Conservation (phyloP, 1,139 yeast species). For the Pichia terricola region DNA sequence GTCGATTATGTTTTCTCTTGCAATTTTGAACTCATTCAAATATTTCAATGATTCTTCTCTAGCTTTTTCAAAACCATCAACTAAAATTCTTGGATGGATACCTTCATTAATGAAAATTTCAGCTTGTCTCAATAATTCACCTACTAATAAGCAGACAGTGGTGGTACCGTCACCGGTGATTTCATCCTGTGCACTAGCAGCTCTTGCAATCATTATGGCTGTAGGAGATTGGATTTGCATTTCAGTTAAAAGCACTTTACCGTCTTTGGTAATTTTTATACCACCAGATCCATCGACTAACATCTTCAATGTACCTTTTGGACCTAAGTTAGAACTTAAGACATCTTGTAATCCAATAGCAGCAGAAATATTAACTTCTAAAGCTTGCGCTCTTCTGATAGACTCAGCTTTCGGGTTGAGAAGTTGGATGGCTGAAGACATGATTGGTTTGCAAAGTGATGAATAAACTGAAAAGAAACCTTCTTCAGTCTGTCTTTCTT, state of each 20-base stretch:
- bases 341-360: conserved; percentile 96
- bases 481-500: not conserved
- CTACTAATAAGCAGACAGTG: conserved; percentile 90
- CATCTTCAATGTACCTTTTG: conserved; percentile 94
- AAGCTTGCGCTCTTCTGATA: conserved; percentile 85
- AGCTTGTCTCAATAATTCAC: conserved; percentile 90
- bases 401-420: conserved; percentile 97
- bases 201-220: conserved; percentile 97
- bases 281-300: conserved; percentile 95
- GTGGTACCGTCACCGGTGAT: conserved; percentile 99
- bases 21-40: conserved; percentile 51
- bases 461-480: too few relatives aligned
- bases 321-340: conserved; percentile 85
- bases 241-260: conserved; percentile 84
- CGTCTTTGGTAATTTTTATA: conserved; percentile 93
- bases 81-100: conserved; percentile 87
- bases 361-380: conserved; percentile 89
- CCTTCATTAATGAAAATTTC: conserved; percentile 90
- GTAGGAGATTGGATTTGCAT: conserved; percentile 99
- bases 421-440: conserved; percentile 64
- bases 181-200: conserved; percentile 98
- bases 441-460: conserved; percentile 1
- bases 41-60: conserved; percentile 63
- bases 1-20: conserved; percentile 36
- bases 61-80: conserved; percentile 92